Conservation (phyloP, 225 moss, liverwort and hornwort species). For the Marchantia paleacea region DNA sequence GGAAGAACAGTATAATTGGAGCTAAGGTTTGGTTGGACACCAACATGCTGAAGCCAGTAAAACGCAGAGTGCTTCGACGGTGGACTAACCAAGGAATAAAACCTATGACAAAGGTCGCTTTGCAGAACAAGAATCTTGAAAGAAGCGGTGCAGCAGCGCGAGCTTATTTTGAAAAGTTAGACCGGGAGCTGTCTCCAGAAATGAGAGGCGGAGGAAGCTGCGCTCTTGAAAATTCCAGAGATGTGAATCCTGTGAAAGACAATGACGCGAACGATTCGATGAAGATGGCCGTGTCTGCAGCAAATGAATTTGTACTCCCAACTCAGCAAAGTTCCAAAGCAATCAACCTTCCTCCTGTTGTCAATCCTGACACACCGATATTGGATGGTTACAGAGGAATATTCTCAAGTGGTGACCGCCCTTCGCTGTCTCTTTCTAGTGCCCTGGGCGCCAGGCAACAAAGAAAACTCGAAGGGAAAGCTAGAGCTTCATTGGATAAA, state of each 20-base stretch:
- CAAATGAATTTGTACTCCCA: neutral
- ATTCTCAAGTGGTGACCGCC: slow-evolving; percentile 22
- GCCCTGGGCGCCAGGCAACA: slow-evolving; percentile 37
- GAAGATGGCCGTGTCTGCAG: neutral
- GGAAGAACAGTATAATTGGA: slow-evolving; percentile 59
- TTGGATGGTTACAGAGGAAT: slow-evolving; percentile 11
- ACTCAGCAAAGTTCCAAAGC: neutral
- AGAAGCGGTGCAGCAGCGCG: slow-evolving; percentile 82
- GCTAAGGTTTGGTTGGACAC: slow-evolving; percentile 68
- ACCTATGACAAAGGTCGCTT: slow-evolving; percentile 55
- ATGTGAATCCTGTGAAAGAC: neutral
- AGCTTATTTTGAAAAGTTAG: slow-evolving; percentile 62
- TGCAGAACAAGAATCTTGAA: slow-evolving; percentile 74
- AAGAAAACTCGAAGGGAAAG: slow-evolving; percentile 21
- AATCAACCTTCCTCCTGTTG: too few species aligned
- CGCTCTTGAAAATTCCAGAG: slow-evolving; percentile 1
- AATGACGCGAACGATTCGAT: neutral
- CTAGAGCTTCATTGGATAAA: neutral
- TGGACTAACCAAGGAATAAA: slow-evolving; percentile 56
- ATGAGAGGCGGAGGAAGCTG: slow-evolving; percentile 15
- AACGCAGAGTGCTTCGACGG: slow-evolving; percentile 57
- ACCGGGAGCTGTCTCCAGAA: slow-evolving; percentile 35
- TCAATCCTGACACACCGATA: neutral
- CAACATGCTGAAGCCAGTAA: slow-evolving; percentile 67
- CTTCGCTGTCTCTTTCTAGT: slow-evolving; percentile 41